Evolutionary conservation across 2,329 filamentous ascomycete species (phyloP).

Genomic region (Emericellopsis atlantica): DNA sequence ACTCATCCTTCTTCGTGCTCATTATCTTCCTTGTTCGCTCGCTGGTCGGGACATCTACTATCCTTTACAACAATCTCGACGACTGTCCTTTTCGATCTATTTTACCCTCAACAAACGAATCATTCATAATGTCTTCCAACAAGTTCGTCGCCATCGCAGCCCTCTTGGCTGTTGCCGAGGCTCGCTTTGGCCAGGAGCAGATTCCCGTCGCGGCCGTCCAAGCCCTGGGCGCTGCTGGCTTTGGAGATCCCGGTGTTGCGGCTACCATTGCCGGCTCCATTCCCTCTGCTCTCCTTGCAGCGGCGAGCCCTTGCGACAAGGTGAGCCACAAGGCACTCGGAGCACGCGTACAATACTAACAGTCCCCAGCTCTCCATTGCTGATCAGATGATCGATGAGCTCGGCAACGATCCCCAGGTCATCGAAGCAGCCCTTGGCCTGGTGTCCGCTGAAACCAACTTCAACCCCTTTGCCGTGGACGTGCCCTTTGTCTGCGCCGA

Average conservation of each 20-base stretch:
- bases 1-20: slow-evolving; percentile 11
- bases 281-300: slow-evolving; percentile 49
- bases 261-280: slow-evolving; percentile 50
- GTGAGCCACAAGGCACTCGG: slow-evolving; percentile 14
- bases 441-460: slow-evolving; percentile 60
- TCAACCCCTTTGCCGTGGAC: slow-evolving; percentile 51
- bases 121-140: slow-evolving; percentile 25
- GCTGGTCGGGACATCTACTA: not conserved
- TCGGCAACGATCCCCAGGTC: slow-evolving; percentile 46
- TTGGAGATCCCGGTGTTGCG: slow-evolving; percentile 46
- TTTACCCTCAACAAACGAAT: not conserved
- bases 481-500: slow-evolving; percentile 53
- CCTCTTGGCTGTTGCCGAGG: slow-evolving; percentile 31
- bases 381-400: slow-evolving; percentile 48
- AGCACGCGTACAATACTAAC: slow-evolving; percentile 6
- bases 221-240: slow-evolving; percentile 30
- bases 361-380: slow-evolving; percentile 40
- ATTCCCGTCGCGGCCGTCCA: slow-evolving; percentile 39
- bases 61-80: slow-evolving; percentile 3
- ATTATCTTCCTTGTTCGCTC: slow-evolving; percentile 1
- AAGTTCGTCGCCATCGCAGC: slow-evolving; percentile 25
- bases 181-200: slow-evolving; percentile 54
- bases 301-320: slow-evolving; percentile 54
- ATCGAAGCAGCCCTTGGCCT: slow-evolving; percentile 49
- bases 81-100: not conserved